phyloP scores from a whole-genome alignment of 169 alveolate genomes.

The Cryptosporidium viatorum region DNA sequence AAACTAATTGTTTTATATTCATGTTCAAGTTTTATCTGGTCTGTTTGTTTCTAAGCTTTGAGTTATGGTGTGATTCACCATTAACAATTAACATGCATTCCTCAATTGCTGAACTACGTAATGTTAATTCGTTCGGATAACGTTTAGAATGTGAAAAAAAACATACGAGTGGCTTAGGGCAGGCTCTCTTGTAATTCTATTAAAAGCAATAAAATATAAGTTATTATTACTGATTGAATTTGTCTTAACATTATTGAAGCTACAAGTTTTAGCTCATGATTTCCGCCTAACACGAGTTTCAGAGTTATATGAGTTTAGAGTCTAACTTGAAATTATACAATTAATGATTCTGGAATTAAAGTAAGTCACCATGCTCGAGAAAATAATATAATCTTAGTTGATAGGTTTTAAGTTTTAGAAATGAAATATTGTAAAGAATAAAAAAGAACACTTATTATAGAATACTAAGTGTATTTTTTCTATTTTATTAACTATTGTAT shows the following conservation, averaged over 20 bases:
- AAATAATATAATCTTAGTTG: neutral
- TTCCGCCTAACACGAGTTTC: neutral
- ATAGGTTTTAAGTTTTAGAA: neutral
- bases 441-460: neutral
- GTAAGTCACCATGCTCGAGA: neutral
- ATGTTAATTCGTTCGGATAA: neutral
- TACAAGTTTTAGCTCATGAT: neutral
- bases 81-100: neutral
- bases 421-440: neutral
- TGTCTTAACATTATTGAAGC: neutral
- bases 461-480: neutral
- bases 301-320: neutral
- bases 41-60: neutral
- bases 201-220: neutral
- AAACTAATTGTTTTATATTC: conserved; percentile 9
- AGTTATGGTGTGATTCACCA: neutral
- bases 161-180: neutral
- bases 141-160: neutral
- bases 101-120: neutral
- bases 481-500: neutral
- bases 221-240: neutral
- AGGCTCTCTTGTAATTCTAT: neutral
- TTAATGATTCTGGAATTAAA: neutral
- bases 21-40: neutral
- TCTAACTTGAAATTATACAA: neutral